Evolutionary conservation across 495 filamentous ascomycete species (phyloP).

Genomic region (Pseudotulostoma volvatum): DNA sequence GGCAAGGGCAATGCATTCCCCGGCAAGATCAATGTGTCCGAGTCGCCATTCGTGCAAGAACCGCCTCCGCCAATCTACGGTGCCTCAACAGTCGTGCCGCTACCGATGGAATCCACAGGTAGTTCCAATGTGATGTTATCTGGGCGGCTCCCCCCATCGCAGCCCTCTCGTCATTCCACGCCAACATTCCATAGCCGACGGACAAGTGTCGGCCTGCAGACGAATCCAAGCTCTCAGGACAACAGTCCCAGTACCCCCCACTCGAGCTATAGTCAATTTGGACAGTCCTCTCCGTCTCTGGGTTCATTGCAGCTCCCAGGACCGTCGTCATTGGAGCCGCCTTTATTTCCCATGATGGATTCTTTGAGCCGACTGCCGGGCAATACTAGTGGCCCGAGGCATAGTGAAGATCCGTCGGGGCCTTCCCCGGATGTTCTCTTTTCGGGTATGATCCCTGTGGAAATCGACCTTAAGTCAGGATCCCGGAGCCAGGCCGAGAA

Average conservation of each 20-base stretch:
- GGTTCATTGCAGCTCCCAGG: slow-evolving; percentile 8
- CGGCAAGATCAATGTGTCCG: slow-evolving; percentile 30
- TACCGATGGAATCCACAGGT: slow-evolving; percentile 15
- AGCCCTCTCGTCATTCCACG: slow-evolving; percentile 23
- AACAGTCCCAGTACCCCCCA: slow-evolving; percentile 39
- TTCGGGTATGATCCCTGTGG: slow-evolving; percentile 42
- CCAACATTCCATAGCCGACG: slow-evolving; percentile 27
- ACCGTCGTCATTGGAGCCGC: slow-evolving; percentile 13
- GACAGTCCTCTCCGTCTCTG: slow-evolving; percentile 29
- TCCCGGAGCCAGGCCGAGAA: slow-evolving; percentile 84
- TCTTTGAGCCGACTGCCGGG: slow-evolving; percentile 12
- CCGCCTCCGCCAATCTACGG: slow-evolving; percentile 12
- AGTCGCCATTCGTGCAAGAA: slow-evolving; percentile 31
- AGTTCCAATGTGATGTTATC: slow-evolving; percentile 14
- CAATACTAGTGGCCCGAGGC: slow-evolving; percentile 13
- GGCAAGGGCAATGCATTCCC: slow-evolving; percentile 18
- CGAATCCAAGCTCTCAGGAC: slow-evolving; percentile 32
- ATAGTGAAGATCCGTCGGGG: slow-evolving; percentile 23
- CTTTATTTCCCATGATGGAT: slow-evolving; percentile 19
- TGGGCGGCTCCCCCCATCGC: slow-evolving; percentile 16
- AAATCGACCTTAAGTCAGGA: slow-evolving; percentile 54
- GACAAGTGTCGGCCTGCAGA: slow-evolving; percentile 25
- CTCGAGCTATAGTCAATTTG: slow-evolving; percentile 32
- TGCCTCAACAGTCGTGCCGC: slow-evolving; percentile 14
- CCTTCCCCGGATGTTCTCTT: no score